Conservation (phyloP, 805 yeast genomes). For the Nakazawaea siamensis region DNA sequence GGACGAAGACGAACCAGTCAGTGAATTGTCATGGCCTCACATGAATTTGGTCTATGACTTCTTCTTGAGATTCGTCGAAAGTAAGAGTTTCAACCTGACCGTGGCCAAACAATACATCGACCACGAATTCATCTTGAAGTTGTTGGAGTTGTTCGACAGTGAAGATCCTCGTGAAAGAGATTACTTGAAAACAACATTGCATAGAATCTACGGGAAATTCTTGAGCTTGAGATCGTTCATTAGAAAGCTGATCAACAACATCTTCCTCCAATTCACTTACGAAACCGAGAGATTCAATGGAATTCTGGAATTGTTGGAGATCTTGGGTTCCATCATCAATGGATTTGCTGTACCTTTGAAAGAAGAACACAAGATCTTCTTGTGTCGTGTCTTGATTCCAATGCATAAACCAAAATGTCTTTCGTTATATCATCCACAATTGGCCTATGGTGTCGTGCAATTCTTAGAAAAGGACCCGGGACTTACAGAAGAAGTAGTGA, state of each 20-base stretch:
- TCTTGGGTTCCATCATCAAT: slow-evolving; percentile 91
- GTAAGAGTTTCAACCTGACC: slow-evolving; percentile 90
- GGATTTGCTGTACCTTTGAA: slow-evolving; percentile 96
- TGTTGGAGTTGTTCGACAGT: slow-evolving; percentile 86
- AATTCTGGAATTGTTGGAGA: slow-evolving; percentile 88
- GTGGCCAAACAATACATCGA: slow-evolving; percentile 91
- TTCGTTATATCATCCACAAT: slow-evolving; percentile 89
- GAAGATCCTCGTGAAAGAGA: slow-evolving; percentile 97
- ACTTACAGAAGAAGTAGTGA: slow-evolving; percentile 91
- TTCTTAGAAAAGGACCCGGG: slow-evolving; percentile 90
- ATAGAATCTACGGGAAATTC: slow-evolving; percentile 93
- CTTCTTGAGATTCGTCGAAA: slow-evolving; percentile 84
- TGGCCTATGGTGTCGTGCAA: slow-evolving; percentile 95
- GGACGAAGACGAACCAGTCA: slow-evolving; percentile 97
- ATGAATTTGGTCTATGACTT: slow-evolving; percentile 96
- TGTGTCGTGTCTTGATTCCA: slow-evolving; percentile 81
- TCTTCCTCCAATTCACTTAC: slow-evolving; percentile 85
- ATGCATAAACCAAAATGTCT: slow-evolving; percentile 86
- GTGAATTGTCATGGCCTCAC: slow-evolving; percentile 97
- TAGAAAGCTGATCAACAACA: slow-evolving; percentile 84
- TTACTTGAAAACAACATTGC: slow-evolving; percentile 88
- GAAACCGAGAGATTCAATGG: slow-evolving; percentile 97
- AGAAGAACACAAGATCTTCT: slow-evolving; percentile 91
- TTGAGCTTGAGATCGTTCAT: slow-evolving; percentile 83
- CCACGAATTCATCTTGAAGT: slow-evolving; percentile 72